phyloP scores from a whole-genome alignment of 192 early-diverging fungal species.

The Chytriomyces confervae region DNA sequence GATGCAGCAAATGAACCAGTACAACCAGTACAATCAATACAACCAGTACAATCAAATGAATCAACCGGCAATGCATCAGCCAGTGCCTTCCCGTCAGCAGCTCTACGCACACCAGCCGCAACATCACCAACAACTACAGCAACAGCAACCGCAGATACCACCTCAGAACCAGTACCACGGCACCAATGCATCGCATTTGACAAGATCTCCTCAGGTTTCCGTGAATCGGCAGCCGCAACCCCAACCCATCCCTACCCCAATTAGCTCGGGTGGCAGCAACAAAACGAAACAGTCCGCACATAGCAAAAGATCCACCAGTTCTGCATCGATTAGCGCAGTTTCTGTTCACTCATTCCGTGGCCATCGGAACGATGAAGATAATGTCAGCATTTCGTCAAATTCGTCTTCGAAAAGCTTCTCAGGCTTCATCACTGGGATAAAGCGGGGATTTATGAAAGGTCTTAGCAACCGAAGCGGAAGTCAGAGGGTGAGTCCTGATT shows the following conservation, averaged over 20 bases:
- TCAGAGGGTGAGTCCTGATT: not conserved
- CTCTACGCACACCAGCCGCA: not conserved
- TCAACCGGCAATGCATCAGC: not conserved
- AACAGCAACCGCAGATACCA: not conserved
- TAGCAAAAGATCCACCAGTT: too few species aligned
- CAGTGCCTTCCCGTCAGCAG: not conserved
- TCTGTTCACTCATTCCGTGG: not conserved
- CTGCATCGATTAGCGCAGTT: not conserved
- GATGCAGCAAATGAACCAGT: not conserved
- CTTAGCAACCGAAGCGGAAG: not conserved
- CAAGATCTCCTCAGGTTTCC: not conserved
- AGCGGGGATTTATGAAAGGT: conserved; percentile 16
- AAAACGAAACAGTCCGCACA: not conserved
- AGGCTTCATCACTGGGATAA: conserved; percentile 30
- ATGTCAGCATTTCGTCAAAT: not conserved
- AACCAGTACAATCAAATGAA: not conserved
- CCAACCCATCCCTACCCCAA: not conserved
- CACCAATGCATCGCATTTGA: not conserved
- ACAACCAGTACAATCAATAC: not conserved
- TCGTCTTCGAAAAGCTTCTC: conserved; percentile 24
- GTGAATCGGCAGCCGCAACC: not conserved
- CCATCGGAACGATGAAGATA: conserved; percentile 20
- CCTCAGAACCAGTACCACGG: not conserved
- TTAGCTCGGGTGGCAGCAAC: not conserved
- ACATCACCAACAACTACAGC: not conserved